phyloP scores from a whole-genome alignment of 495 filamentous ascomycete species.

The Aspergillus leporis region DNA sequence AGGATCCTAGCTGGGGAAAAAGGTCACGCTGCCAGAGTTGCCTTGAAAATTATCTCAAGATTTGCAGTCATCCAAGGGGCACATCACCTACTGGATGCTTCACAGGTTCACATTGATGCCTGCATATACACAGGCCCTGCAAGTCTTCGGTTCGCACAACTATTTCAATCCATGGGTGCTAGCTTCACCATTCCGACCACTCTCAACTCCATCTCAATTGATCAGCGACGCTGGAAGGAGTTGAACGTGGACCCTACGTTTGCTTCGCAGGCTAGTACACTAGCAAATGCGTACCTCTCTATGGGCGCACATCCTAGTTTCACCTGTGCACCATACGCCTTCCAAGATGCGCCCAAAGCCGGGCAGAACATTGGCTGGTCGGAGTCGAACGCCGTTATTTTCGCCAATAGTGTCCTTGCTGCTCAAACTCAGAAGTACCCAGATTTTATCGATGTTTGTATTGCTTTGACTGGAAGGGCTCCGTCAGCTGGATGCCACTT shows the following conservation, averaged over 20 bases:
- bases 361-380: constrained; percentile 32
- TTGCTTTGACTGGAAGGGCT: constrained; percentile 33
- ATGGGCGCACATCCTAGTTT: constrained; percentile 36
- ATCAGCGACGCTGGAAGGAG: constrained; percentile 25
- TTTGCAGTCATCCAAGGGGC: constrained; percentile 24
- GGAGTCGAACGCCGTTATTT: constrained; percentile 37
- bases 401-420: constrained; percentile 33
- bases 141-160: constrained; percentile 24
- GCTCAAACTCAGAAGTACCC: constrained; percentile 36
- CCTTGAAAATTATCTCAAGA: constrained; percentile 27
- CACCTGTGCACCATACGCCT: constrained; percentile 35
- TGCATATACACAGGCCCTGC: constrained; percentile 37
- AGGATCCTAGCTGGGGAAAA: constrained; percentile 22
- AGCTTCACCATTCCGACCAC: constrained; percentile 29
- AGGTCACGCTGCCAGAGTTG: constrained; percentile 24
- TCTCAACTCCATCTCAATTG: constrained; percentile 37
- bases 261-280: constrained; percentile 17
- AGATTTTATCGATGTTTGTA: constrained; percentile 32
- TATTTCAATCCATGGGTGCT: constrained; percentile 22
- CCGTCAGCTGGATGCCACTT: constrained; percentile 10
- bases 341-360: constrained; percentile 22
- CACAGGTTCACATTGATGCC: constrained; percentile 33
- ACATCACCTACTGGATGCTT: constrained; percentile 22
- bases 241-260: constrained; percentile 23
- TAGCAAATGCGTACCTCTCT: constrained; percentile 25